These are phyloP conservation scores for Theileria sp. DNA, from an alignment of 169 alveolate genomes.

Conservation along the genomic window DNA sequence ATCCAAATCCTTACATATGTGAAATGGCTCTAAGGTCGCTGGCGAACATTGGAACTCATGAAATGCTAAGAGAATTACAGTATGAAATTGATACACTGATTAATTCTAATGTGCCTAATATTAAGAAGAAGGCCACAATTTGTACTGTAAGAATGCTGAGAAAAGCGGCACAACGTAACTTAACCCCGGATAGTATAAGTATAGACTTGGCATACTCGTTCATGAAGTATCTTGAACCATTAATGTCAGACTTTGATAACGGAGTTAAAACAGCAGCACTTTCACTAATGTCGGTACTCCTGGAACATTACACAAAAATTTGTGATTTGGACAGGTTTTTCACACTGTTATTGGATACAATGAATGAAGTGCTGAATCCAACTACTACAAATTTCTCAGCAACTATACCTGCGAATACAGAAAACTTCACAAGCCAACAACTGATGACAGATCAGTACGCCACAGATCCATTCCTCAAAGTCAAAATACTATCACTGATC, in stretches of 20 bases:
- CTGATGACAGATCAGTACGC: constrained; percentile 68
- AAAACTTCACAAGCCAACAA: constrained; percentile 53
- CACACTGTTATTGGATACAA: constrained; percentile 44
- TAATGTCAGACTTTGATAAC: constrained; percentile 94
- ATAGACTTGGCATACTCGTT: constrained; percentile 82
- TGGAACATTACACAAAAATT: constrained; percentile 84
- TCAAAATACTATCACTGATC: constrained; percentile 64
- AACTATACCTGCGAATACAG: constrained; percentile 58
- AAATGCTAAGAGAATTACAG: constrained; percentile 93
- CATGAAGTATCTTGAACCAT: constrained; percentile 80
- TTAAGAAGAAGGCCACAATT: constrained; percentile 94
- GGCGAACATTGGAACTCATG: constrained; percentile 96
- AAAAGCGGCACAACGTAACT: constrained; percentile 46
- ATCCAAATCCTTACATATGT: constrained; percentile 88
- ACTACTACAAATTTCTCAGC: constrained; percentile 41
- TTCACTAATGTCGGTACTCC: constrained; percentile 86
- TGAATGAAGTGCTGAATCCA: constrained; percentile 10
- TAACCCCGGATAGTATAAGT: constrained; percentile 61
- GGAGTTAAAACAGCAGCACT: constrained; percentile 93
- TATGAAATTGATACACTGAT: constrained; percentile 87
- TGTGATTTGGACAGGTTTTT: constrained; percentile 49
- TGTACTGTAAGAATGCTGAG: constrained; percentile 76
- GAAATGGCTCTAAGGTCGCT: constrained; percentile 97
- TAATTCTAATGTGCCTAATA: constrained; percentile 90
- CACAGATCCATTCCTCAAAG: constrained; percentile 75